These are phyloP conservation scores for Tubosaeta sp. DNA, from an alignment of 768 basidiomycete genomes.

Conservation along the genomic window DNA sequence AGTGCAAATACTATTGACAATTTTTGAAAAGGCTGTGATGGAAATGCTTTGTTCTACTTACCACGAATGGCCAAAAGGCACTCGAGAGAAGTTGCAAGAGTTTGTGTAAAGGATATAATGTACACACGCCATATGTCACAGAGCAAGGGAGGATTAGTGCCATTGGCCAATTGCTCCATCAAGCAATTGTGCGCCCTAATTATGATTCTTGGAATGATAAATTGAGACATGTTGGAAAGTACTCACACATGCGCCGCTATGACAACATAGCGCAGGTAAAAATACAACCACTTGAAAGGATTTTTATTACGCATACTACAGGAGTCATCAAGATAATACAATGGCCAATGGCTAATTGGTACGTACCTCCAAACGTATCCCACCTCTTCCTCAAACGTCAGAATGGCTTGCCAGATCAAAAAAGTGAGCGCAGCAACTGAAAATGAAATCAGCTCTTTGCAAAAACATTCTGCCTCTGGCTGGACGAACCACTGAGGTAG, in stretches of 20 bases:
- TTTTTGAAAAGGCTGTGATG: neutral
- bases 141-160: slow-evolving; percentile 6
- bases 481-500: slow-evolving; percentile 9
- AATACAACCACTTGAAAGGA: slow-evolving; percentile 29
- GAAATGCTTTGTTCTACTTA: neutral
- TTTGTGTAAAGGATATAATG: neutral
- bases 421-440: slow-evolving; percentile 14
- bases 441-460: neutral
- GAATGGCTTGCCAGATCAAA: slow-evolving; percentile 10
- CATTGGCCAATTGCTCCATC: slow-evolving; percentile 5
- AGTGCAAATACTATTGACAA: slow-evolving; percentile 14
- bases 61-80: slow-evolving; percentile 14
- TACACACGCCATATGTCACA: slow-evolving; percentile 14
- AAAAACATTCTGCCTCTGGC: neutral
- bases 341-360: neutral
- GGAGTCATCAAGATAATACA: neutral
- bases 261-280: slow-evolving; percentile 24
- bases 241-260: slow-evolving; percentile 21
- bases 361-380: slow-evolving; percentile 24
- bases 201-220: neutral
- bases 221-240: neutral
- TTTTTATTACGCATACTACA: slow-evolving; percentile 22
- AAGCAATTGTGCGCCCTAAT: slow-evolving; percentile 14
- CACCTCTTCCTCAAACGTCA: slow-evolving; percentile 17
- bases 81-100: slow-evolving; percentile 10